phyloP scores from a whole-genome alignment of 169 alveolate species.

The Toxoplasma gondii region DNA sequence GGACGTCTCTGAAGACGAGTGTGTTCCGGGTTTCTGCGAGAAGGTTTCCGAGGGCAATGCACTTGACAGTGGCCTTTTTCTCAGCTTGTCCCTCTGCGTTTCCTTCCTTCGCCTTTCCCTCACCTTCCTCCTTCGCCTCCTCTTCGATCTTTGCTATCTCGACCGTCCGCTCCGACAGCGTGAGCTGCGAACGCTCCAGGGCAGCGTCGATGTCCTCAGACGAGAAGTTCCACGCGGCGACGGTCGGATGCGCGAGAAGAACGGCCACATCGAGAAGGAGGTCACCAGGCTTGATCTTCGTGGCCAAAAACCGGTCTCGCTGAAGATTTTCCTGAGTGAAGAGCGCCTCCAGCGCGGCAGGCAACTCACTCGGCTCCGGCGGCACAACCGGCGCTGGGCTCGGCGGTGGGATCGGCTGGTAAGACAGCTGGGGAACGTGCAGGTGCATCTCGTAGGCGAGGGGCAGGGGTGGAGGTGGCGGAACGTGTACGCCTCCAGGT shows the following conservation, averaged over 20 bases:
- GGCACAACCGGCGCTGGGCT: background rate
- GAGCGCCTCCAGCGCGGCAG: conserved; percentile 19
- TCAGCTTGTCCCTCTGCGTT: background rate
- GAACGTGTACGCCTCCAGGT: background rate
- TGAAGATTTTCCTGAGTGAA: conserved; percentile 17
- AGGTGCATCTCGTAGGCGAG: background rate
- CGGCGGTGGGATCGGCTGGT: background rate
- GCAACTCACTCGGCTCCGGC: conserved; percentile 4
- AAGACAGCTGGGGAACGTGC: background rate
- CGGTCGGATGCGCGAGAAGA: conserved; percentile 37
- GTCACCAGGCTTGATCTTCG: conserved; percentile 22
- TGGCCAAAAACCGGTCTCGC: conserved; percentile 32
- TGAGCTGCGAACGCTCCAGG: background rate
- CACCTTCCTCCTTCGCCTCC: conserved; percentile 26
- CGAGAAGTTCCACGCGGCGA: conserved; percentile 19
- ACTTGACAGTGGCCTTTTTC: background rate
- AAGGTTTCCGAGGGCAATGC: background rate
- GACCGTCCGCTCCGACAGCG: background rate
- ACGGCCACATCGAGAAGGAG: conserved; percentile 14
- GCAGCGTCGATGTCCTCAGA: conserved; percentile 23
- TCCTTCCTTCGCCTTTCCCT: background rate
- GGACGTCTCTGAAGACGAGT: conserved; percentile 34
- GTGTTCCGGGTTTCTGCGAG: conserved; percentile 31
- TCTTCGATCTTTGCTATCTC: background rate
- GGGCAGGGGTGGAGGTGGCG: background rate